phyloP scores from a whole-genome alignment of 345 rosid genomes.

The Arabis alpina region DNA sequence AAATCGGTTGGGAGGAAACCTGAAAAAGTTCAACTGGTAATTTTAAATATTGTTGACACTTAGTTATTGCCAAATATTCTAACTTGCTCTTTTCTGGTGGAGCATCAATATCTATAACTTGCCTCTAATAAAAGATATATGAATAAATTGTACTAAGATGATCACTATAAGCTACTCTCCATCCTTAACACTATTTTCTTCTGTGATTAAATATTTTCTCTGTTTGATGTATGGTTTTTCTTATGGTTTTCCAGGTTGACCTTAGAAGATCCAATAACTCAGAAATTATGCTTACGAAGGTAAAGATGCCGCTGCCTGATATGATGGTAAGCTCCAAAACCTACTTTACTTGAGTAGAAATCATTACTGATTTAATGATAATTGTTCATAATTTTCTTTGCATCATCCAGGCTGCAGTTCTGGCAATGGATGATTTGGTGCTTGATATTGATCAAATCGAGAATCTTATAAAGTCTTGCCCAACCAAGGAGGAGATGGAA shows the following conservation, averaged over 20 bases:
- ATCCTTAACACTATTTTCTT: conserved; percentile 7
- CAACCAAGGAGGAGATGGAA: conserved; percentile 99
- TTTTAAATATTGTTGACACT: conserved; percentile 8
- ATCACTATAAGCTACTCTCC: conserved; percentile 40
- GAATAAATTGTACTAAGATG: not conserved
- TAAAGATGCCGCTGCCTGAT: conserved; percentile 97
- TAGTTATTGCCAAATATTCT: conserved; percentile 8
- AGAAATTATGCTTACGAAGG: conserved; percentile 40
- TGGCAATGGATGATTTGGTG: conserved; percentile 90
- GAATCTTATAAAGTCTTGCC: conserved; percentile 96
- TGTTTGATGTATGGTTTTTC: conserved; percentile 13
- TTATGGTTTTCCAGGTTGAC: no score
- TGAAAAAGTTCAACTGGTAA: conserved; percentile 90
- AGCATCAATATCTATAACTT: no score
- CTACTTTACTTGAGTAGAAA: no score
- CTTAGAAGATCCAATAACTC: no score
- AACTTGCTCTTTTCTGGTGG: conserved; percentile 22
- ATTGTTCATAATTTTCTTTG: conserved; percentile 18
- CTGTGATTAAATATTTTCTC: conserved; percentile 9
- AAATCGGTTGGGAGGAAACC: conserved; percentile 83
- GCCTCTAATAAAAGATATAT: no score
- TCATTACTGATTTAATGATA: conserved; percentile 2
- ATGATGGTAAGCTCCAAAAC: conserved; percentile 85
- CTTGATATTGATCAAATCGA: conserved; percentile 98
- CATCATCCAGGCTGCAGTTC: conserved; percentile 79